Base-by-base conservation (phyloP, 2,329 filamentous ascomycete genomes). In the Geosmithia morbida region DNA sequence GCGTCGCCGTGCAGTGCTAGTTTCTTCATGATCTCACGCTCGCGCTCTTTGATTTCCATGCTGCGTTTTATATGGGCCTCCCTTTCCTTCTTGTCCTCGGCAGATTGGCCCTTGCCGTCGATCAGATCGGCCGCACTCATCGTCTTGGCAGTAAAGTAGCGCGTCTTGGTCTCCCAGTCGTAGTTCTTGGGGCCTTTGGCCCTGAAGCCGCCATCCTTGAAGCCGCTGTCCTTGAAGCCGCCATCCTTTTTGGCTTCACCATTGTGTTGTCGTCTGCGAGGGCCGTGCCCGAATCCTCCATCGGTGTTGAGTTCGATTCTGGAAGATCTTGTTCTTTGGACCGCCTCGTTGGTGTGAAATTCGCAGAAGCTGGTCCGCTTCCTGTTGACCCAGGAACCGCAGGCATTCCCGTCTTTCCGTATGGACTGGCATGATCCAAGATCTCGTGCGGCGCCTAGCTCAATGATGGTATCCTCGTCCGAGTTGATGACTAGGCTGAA, bases 311-410 rank as follows among this genome's bases (percentile, higher is more conserved):
- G 74, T 57, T 94, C 88, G 69, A 89, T 81, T 37, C 89, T 75
- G 1, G 73, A 70, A 11, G 77, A 70, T 29, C 71, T 69, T 47
- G 58, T 79, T 59, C 86, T 89, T 48, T 81, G 76, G 2, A 97
- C 68, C 22, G 87, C 83, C 22, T 87, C 70, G 55, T 94, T 88
- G 54, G 94, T 79, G 63, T 98, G 92, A 55, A 84, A 98, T 53
- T 95, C 88, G 66, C 92, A 98, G 60, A 85, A 87, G 55, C 94
- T 82, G 0, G 89, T 95, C 56, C 88, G 86, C 47, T 87, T 80
- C 53, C 77, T 79, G 62, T 98, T 90, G 50, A 98, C 74, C 92
- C 92, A 98, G 26, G 77, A 68, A 33, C 76, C 79, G 62, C 92
- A 98, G 44, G 75, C 67, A 48, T 85, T 75, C 40, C 92, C 90